Evolutionary conservation across 2,329 filamentous ascomycete genomes (phyloP).

Genomic region (Helotiales sp.): DNA sequence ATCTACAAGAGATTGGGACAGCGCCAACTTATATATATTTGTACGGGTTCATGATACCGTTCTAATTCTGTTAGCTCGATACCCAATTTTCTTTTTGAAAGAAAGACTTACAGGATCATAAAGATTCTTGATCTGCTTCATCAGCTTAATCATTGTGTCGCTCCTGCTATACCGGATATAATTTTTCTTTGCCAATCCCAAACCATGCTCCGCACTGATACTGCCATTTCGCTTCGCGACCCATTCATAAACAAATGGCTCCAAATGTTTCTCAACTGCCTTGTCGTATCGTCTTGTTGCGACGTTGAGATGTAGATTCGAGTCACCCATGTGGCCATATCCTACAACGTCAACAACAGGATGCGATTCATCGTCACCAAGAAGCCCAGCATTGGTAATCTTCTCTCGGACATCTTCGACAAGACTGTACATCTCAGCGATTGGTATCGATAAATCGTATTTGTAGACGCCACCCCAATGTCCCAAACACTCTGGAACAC

Average conservation of each 20-base stretch:
- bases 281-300: constrained; percentile 81
- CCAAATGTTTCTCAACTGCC: constrained; percentile 79
- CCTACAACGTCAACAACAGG: constrained; percentile 90
- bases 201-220: constrained; percentile 94
- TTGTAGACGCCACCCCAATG: constrained; percentile 97
- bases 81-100: constrained; percentile 1
- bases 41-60: constrained; percentile 98
- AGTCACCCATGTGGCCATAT: constrained; percentile 98
- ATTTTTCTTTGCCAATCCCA: constrained; percentile 93
- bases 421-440: constrained; percentile 81
- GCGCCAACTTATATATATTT: constrained; percentile 71
- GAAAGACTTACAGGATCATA: constrained; percentile 81
- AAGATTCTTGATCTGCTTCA: constrained; percentile 92
- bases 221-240: constrained; percentile 84
- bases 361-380: constrained; percentile 72
- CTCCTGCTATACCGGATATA: constrained; percentile 92
- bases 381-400: constrained; percentile 71
- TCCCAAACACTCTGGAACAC: constrained; percentile 83
- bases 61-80: constrained; percentile 52
- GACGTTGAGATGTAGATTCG: constrained; percentile 92
- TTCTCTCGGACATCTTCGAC: constrained; percentile 81
- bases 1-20: not conserved
- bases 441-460: constrained; percentile 94
- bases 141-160: constrained; percentile 81
- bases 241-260: constrained; percentile 98